Percentiles rank a stretch among this genome's conserved stretches.
Conservation (phyloP, 2,329 filamentous ascomycete species). For the Corinectria fuckeliana region DNA sequence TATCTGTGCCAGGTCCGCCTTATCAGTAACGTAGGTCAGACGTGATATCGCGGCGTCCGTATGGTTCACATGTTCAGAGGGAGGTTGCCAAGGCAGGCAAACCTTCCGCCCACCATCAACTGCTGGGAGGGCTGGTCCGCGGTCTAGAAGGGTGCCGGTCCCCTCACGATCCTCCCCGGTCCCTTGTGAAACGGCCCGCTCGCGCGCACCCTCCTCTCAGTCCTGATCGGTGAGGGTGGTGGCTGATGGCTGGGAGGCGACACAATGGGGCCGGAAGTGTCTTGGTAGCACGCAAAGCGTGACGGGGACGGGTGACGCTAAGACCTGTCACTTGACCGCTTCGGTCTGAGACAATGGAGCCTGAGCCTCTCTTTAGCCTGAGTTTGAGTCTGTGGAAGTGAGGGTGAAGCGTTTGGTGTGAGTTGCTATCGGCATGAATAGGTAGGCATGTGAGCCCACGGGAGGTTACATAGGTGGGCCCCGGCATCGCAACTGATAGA, state of each 20-base stretch:
- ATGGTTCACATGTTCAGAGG: constrained; percentile 13
- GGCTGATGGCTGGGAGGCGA: constrained; percentile 20
- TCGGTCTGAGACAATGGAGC: constrained; percentile 20
- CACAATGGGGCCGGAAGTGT: constrained; percentile 23
- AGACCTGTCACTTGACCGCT: constrained; percentile 22
- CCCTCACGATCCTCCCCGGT: constrained; percentile 18
- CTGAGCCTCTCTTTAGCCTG: constrained; percentile 15
- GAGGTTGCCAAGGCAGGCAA: constrained; percentile 5
- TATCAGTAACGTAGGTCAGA: constrained; percentile 4
- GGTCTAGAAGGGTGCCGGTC: constrained; percentile 7
- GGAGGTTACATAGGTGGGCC: constrained; percentile 15
- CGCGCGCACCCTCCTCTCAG: constrained; percentile 35
- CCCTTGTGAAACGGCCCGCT: constrained; percentile 39
- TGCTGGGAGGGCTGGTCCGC: constrained; percentile 1
- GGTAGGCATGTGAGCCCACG: constrained; percentile 7
- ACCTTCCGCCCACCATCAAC: background rate
- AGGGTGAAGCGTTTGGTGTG: background rate
- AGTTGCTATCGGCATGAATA: background rate
- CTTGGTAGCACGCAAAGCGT: constrained; percentile 14
- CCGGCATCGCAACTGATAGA: background rate
- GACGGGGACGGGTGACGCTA: constrained; percentile 23
- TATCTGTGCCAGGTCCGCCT: background rate
- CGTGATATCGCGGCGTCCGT: constrained; percentile 5
- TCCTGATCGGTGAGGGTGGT: constrained; percentile 16
- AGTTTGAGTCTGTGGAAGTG: background rate